Base-by-base conservation (phyloP, 345 rosid genomes). In the Pelargonium nanum region DNA sequence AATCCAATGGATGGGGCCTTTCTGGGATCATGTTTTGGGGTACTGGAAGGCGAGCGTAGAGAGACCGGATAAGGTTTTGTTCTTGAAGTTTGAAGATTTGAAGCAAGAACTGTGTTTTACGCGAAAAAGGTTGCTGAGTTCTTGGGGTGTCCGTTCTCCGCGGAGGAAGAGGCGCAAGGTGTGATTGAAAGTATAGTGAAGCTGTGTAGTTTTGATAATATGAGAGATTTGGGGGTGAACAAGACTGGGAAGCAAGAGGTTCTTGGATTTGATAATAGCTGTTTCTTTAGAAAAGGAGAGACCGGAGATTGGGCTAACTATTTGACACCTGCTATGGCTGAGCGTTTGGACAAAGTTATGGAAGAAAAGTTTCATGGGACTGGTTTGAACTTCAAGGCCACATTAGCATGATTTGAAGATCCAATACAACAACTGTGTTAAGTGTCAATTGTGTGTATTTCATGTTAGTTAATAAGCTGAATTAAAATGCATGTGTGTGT, bases 21-120 rank as follows among this genome's bases (percentile, higher is more conserved):
- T 56, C 8, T 64, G 65, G 48, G 72, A 76, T 53, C 77, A 76
- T 44, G 65, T 60, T 5, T 13, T 60, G 13, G 67, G 71, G 53
- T 72, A 64, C 19, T 72, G 74, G 74, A 60, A 40, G 53, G 64
- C 72, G 20, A 76, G 76, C 65, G 8, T 34, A 30, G 68, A 51
- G 56, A 19, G 26, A 21, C 71, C 74, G 2, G 32, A 69, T 22
- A 65, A 61, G 59, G 50, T 76, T 23, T 20, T 76, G 55, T 59
- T 76, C 57, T 28, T 76, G 60, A 76, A 57, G 22, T 76, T 59
- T 8, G 74, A 69, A 63, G 77, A 76, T 30, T 15, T 72, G 23
- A 76, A 66, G 45, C 53, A 52, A 19, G 64, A 66, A 6, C 72
- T 2, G 26, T 9, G 16, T 45, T 23, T 6, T 1, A 69, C 12